A percentile compares a stretch with the other conserved stretches of the same genome.
Conservation (phyloP, 495 filamentous ascomycete species). For the Sordaria brevicollis region DNA sequence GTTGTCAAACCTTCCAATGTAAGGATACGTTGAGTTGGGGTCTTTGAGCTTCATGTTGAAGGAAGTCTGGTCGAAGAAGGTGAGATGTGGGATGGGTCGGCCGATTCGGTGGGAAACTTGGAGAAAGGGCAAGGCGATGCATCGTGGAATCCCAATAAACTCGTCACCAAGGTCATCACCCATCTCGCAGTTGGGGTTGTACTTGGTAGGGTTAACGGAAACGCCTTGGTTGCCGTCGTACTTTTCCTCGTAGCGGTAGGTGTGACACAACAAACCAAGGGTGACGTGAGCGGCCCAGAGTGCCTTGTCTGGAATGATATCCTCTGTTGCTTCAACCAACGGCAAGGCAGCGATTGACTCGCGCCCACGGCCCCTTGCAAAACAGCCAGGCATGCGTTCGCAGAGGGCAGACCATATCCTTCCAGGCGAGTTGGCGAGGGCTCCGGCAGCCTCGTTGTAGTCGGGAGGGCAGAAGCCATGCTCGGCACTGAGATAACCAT, state of each 20-base stretch:
- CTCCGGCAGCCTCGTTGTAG: conserved; percentile 36
- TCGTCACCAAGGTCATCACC: conserved; percentile 39
- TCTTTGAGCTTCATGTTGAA: conserved; percentile 42
- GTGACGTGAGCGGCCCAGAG: conserved; percentile 43
- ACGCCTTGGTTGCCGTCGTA: conserved; percentile 43
- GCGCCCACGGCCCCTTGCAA: conserved; percentile 36
- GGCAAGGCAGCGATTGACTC: conserved; percentile 39
- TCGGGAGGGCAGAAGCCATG: conserved; percentile 42
- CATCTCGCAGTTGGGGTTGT: conserved; percentile 34
- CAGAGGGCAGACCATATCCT: conserved; percentile 44
- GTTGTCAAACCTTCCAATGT: conserved; percentile 37
- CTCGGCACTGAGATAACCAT: conserved; percentile 41
- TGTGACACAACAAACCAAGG: conserved; percentile 39
- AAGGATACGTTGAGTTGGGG: conserved; percentile 34
- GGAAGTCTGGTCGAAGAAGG: conserved; percentile 40
- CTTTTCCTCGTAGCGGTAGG: conserved; percentile 41
- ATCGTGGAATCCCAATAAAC: conserved; percentile 35
- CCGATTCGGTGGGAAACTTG: conserved; percentile 39
- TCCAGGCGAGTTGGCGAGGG: conserved; percentile 36
- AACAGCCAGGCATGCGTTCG: conserved; percentile 42
- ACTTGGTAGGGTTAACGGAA: conserved; percentile 21
- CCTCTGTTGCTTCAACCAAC: conserved; percentile 34
- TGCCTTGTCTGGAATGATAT: conserved; percentile 39
- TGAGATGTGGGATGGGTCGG: conserved; percentile 37
- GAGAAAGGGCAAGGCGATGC: conserved; percentile 37